Percentiles rank a stretch among this genome's conserved stretches.
Evolutionary conservation across 495 filamentous ascomycete genomes (phyloP).

Genomic region (Penicillium coffeae): DNA sequence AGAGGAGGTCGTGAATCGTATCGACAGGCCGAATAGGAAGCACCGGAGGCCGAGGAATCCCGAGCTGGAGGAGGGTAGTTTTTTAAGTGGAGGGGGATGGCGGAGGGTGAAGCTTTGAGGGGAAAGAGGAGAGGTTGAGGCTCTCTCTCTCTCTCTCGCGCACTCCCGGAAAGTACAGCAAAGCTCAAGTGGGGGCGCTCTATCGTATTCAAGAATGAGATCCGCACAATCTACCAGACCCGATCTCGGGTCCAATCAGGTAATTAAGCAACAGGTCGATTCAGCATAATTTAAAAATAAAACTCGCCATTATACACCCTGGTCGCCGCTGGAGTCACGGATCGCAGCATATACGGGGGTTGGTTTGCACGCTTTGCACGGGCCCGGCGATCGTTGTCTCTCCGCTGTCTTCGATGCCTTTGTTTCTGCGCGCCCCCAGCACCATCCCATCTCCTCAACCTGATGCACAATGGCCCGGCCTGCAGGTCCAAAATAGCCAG

Average conservation of each 20-base stretch:
- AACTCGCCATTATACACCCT: not conserved
- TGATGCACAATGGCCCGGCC: not conserved
- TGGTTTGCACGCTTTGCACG: constrained; percentile 4
- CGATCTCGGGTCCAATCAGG: too few species aligned
- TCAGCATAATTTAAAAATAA: not conserved
- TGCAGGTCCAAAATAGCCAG: not conserved
- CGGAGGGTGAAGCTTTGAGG: constrained; percentile 7
- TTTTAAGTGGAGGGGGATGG: too few species aligned
- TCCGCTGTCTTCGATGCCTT: not conserved
- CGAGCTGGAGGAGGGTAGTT: not conserved
- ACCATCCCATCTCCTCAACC: not conserved
- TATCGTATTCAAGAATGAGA: not conserved
- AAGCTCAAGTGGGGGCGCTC: not conserved
- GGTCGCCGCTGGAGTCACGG: not conserved
- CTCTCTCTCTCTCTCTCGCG: constrained; percentile 1
- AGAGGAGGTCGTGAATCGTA: constrained; percentile 2
- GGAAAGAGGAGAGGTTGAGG: not conserved
- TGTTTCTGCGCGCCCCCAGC: not conserved
- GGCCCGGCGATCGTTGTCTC: constrained; percentile 2
- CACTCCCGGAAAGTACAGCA: not conserved
- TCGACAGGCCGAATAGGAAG: not conserved
- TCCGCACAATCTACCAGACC: not conserved
- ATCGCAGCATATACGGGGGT: not conserved
- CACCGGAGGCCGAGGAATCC: not conserved
- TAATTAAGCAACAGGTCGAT: too few species aligned